Evolutionary conservation across 768 basidiomycete species (phyloP), one percentile per base, ranked within the genome.

Genomic region (Calvatia gigantea): DNA sequence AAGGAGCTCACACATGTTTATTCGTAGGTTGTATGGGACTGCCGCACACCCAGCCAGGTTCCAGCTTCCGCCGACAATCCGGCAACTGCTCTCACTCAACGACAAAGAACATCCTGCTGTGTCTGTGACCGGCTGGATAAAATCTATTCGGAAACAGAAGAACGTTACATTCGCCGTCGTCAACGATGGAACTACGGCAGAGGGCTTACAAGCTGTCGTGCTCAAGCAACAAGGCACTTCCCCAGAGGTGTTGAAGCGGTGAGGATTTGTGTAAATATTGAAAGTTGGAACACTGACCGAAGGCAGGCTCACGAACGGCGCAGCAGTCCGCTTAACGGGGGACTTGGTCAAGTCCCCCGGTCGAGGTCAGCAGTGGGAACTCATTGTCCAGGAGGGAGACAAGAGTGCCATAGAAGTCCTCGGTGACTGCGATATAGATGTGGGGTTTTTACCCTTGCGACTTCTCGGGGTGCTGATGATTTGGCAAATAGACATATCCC

Each of bases 91-190:
- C 6, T 54, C 46, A 0, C 28, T 32, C 1, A 45, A 12, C 12
- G 17, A 37, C 47, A 17, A 48, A 19, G 53, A 52, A 12, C 29
- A 28, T 7, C n/a, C 43, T 4, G 44, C 58, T 1, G 65, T 77
- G 0, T 75, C 75, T 15, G 78, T 95, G 8, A 82, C 85, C 39
- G 94, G 91, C 49, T 96, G 92, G 91, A 77, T 98, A 54, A 87
- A 87, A 62, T 91, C 89, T 2, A 80, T 95, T 37, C 80, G 94
- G 38, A 81, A 84, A 38, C 93, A 96, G 72, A 96, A 96, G 74
- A 85, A 85, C 48, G 78, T 94, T n/a, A 79, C 91, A 2, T 98
- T 97, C 65, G 87, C 85, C 11, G 83, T 87, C 43, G 70, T 96
- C 53, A 84, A 81, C 39, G 94, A 97, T 69, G 94, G 94, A 2